Percentiles rank a stretch among this genome's conserved stretches.
Evolutionary conservation across 164 flowering plant genomes (phyloP).

Genomic region (Chloranthus sessilifolius): DNA sequence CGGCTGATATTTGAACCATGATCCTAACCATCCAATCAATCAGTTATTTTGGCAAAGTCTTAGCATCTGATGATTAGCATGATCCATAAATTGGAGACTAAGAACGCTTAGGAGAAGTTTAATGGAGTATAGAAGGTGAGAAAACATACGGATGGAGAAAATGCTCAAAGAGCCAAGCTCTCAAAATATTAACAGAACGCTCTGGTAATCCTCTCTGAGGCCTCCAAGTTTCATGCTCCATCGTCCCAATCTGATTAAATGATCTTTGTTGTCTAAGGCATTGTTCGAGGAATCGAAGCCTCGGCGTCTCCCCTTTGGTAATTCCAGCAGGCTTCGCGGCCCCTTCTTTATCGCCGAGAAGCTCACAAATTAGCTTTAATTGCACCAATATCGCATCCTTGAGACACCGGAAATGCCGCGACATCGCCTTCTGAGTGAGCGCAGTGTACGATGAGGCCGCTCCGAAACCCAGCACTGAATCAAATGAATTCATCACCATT

Average conservation of each 20-base stretch:
- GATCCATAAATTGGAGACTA: neutral
- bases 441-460: slow-evolving; percentile 79
- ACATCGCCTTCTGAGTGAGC: slow-evolving; percentile 94
- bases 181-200: slow-evolving; percentile 76
- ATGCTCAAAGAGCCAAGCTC: slow-evolving; percentile 96
- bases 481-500: slow-evolving; percentile 84
- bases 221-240: slow-evolving; percentile 95
- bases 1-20: too few relatives aligned
- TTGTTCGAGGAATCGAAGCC: slow-evolving; percentile 74
- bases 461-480: slow-evolving; percentile 80
- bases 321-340: slow-evolving; percentile 27
- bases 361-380: slow-evolving; percentile 67
- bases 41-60: slow-evolving; percentile 16
- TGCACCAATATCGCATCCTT: slow-evolving; percentile 70
- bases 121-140: neutral
- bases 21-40: slow-evolving; percentile 4
- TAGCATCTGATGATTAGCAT: neutral
- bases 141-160: slow-evolving; percentile 85
- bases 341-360: slow-evolving; percentile 26
- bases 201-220: slow-evolving; percentile 93
- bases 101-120: too few relatives aligned
- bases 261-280: slow-evolving; percentile 79
- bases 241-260: slow-evolving; percentile 85
- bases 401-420: slow-evolving; percentile 78
- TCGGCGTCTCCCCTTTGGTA: slow-evolving; percentile 88